These are phyloP conservation scores for Musa troglodytarum DNA, from an alignment of 176 grass and related monocot species.

Conservation along the genomic window DNA sequence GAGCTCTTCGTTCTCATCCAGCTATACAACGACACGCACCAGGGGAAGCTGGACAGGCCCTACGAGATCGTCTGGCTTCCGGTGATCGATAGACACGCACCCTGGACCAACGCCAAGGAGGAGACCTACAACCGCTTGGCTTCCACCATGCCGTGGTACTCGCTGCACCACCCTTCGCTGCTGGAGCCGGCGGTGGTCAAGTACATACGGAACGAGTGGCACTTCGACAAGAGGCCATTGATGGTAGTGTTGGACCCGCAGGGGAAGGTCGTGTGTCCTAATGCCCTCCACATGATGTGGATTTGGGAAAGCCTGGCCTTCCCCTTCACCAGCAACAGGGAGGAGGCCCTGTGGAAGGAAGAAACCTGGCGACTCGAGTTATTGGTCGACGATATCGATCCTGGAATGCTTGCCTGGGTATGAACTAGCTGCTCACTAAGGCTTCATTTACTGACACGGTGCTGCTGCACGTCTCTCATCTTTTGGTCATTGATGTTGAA, in stretches of 20 bases:
- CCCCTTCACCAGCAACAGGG: slow-evolving; percentile 35
- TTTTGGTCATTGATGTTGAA: neutral
- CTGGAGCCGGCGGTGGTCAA: slow-evolving; percentile 23
- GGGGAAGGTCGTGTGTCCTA: slow-evolving; percentile 37
- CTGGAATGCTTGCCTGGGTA: slow-evolving; percentile 16
- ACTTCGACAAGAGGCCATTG: slow-evolving; percentile 39
- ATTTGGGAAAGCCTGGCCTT: slow-evolving; percentile 44
- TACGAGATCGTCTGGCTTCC: slow-evolving; percentile 42
- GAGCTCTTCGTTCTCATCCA: slow-evolving; percentile 38
- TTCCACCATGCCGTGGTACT: slow-evolving; percentile 36
- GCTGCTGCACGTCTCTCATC: no score
- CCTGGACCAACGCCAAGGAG: slow-evolving; percentile 20
- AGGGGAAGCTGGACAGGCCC: slow-evolving; percentile 24
- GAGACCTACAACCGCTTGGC: slow-evolving; percentile 23
- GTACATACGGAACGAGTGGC: slow-evolving; percentile 26
- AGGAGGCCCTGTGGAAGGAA: slow-evolving; percentile 42
- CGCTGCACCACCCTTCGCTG: slow-evolving; percentile 24
- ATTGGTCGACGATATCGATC: slow-evolving; percentile 42
- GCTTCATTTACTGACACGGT: no score
- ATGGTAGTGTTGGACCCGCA: slow-evolving; percentile 38
- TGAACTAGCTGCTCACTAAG: no score
- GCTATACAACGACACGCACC: slow-evolving; percentile 29
- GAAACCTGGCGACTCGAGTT: slow-evolving; percentile 39
- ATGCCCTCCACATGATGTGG: slow-evolving; percentile 46
- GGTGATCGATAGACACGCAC: slow-evolving; percentile 21